Base-by-base conservation (phyloP, 805 yeast species). In the Vanderwaltozyma tropicalis region DNA sequence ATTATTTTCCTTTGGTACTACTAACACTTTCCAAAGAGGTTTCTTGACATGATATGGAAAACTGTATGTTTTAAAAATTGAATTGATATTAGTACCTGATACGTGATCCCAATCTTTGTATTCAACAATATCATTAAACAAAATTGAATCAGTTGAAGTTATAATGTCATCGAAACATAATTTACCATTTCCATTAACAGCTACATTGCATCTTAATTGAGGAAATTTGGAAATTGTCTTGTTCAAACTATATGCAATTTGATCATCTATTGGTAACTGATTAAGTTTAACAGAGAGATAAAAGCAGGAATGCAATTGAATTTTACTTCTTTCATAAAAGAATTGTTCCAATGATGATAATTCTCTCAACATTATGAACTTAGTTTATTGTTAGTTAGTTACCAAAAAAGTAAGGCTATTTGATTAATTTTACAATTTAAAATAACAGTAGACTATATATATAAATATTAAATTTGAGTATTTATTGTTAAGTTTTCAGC, bases 1-100 rank as follows among this genome's bases (percentile, higher is more conserved):
- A 15, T 43, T 42, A 13, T 42, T 45, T 11, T 38, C 32, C 20
- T 37, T 28, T 4, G 47, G 46, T 2, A 50, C 15, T 1, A 51
- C 28, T 11, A 56, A 32, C 7, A 56, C 17, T 35, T 47, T 55
- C 60, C 60, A 56, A n/a, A 56, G 32, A 4, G 55, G 57, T 21
- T 33, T 39, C 14, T 45, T 39, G 3, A 24, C 35, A 20, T 26
- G 32, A 34, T 48, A 51, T 0, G 35, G 27, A 32, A 55, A 56
- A 17, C 39, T 37, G 28, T 43, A 42, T 9, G 28, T 37, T 37
- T 43, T 41, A 32, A 55, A 52, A 8, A 56, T 44, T 20, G 37
- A 18, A 38, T 50, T 50, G 13, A 46, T 44, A 8, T 38, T 29
- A 1, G 38, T 40, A 14, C 43, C 47, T 13, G 32, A 28, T 9